phyloP scores from a whole-genome alignment of 2,329 filamentous ascomycete species.

The Neofusicoccum sp. region DNA sequence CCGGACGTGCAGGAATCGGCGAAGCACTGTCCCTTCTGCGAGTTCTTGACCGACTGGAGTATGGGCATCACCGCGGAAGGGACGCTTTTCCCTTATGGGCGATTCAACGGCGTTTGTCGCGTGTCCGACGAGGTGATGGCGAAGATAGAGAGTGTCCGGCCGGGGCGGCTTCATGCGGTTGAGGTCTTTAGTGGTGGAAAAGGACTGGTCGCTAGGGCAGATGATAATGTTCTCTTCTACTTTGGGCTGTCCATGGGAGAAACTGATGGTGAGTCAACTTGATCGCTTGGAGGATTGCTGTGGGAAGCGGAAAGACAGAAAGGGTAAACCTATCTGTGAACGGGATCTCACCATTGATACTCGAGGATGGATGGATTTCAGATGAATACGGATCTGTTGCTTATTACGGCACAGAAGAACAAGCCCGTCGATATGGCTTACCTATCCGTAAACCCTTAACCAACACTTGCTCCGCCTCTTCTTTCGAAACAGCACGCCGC shows the following conservation, averaged over 20 bases:
- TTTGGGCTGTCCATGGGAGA: not conserved
- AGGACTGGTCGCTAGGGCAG: not conserved
- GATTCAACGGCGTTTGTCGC: not conserved
- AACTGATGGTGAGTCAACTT: not conserved
- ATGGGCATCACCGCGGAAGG: not conserved
- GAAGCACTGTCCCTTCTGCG: not conserved
- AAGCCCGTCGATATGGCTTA: not conserved
- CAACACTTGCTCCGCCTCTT: not conserved
- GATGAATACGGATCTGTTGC: too few species aligned
- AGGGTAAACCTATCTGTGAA: too few species aligned
- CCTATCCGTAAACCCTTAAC: not conserved
- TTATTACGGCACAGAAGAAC: not conserved
- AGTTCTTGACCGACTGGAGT: not conserved
- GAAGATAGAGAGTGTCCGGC: not conserved
- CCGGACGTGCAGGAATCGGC: not conserved
- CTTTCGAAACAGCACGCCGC: not conserved
- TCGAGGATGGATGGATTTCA: not conserved
- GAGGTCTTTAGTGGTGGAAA: not conserved
- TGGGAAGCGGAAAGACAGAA: too few species aligned
- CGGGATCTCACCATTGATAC: too few species aligned
- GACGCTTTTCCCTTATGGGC: not conserved
- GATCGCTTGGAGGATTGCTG: too few species aligned
- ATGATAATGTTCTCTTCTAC: not conserved
- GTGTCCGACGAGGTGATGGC: not conserved
- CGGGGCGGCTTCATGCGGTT: not conserved